Base-by-base conservation (phyloP, 2,329 filamentous ascomycete genomes). In the Penicillium sp. region DNA sequence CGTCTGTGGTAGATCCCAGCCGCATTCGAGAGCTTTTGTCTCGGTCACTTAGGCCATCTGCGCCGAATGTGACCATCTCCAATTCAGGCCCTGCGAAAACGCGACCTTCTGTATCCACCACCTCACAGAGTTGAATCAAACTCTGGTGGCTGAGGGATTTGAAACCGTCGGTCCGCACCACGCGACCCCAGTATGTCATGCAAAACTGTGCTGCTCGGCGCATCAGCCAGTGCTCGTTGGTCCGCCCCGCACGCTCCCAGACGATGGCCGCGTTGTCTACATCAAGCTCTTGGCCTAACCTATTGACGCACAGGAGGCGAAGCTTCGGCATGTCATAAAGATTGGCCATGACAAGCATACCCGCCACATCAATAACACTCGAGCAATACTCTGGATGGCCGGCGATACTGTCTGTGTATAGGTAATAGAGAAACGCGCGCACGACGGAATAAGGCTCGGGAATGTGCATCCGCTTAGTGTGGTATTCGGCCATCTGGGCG, bases 241-340 rank as follows among this genome's bases (percentile, higher is more conserved):
- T 93, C 15, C 93, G 86, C 8, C 88, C 89, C 2, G 94, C 92
- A 63, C 92, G 91, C 74, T 97, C 92, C 92, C 95, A 99, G 55
- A 96, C 92, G 65, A 95, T 88, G 62, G 94, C 96, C 3, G 93
- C 93, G 70, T 97, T 92, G 59, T 96, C 91, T 39, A 97, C 89
- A 70, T 97, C 93, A 3, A 99, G 84, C 70, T 99, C 94, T 60
- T 91, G 89, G 55, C 90, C 88, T 4, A 99, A 82, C 9, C 94
- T 86, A 71, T 96, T 93, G 53, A 97, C 90, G 72, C 93, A 97
- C 1, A 97, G 82, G 8, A 96, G 84, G 21, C 93, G 89, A 25
- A 99, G 85, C 65, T 94, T 91, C 1, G 92, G 92, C 78, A 99
- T 95, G 70, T 97, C 93, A 77, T 99, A 99, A 46, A 97, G 90